Conservation (phyloP, 148 eudicot species). For the Nepenthes mirabilis region DNA sequence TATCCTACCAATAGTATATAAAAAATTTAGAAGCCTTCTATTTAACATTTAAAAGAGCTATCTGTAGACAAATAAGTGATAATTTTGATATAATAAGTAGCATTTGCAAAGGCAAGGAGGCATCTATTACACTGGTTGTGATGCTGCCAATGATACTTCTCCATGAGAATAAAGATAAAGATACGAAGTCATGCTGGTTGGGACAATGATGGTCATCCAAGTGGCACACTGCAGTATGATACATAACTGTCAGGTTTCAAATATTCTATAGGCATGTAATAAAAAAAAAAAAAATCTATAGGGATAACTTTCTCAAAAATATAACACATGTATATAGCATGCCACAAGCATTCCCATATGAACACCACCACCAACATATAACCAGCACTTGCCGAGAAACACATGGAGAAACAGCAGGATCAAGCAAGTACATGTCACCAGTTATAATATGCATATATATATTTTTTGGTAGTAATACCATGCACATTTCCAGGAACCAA, state of each 20-base stretch:
- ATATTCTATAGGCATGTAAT: background rate
- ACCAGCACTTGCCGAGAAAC: background rate
- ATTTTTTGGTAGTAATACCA: too few relatives aligned
- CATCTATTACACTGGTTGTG: slow-evolving; percentile 99
- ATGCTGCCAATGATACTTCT: slow-evolving; percentile 95
- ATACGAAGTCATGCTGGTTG: slow-evolving; percentile 97
- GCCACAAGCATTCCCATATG: too few relatives aligned
- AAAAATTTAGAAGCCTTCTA: background rate
- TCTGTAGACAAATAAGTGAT: background rate
- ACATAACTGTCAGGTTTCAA: background rate
- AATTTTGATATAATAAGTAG: background rate
- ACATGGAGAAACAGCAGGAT: too few relatives aligned
- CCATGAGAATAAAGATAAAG: slow-evolving; percentile 99
- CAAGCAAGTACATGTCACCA: too few relatives aligned
- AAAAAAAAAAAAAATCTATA: background rate
- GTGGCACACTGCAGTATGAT: slow-evolving; percentile 73
- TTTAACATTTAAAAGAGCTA: background rate
- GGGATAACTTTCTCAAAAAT: background rate
- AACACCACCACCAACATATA: too few relatives aligned
- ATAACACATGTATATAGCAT: background rate
- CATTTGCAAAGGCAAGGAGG: slow-evolving; percentile 23
- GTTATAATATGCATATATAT: too few relatives aligned
- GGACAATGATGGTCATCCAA: slow-evolving; percentile 97
- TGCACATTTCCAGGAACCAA: too few relatives aligned
- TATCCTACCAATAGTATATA: too few relatives aligned